phyloP scores from a whole-genome alignment of 2,329 filamentous ascomycete genomes.

The Fusarium sp. region DNA sequence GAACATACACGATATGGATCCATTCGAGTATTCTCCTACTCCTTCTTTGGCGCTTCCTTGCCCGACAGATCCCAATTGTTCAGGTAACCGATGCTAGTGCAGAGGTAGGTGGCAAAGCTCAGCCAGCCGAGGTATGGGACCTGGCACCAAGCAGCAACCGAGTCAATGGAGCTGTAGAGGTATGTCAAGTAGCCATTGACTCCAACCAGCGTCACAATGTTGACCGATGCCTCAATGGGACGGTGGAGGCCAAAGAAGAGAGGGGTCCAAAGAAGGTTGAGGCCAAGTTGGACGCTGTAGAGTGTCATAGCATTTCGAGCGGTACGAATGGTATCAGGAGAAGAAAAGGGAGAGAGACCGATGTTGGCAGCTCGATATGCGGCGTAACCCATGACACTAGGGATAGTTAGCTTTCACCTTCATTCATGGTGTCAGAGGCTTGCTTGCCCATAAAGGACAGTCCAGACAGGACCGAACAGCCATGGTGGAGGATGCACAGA shows the following conservation, averaged over 20 bases:
- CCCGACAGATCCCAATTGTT: conserved; percentile 69
- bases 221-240: conserved; percentile 75
- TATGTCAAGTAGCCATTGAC: conserved; percentile 77
- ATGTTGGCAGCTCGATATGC: conserved; percentile 76
- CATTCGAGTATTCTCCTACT: conserved; percentile 34
- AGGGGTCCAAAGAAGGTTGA: conserved; percentile 92
- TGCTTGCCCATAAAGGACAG: conserved; percentile 65
- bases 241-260: conserved; percentile 84
- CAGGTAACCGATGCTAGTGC: conserved; percentile 70
- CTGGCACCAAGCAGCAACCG: conserved; percentile 74
- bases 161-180: conserved; percentile 77
- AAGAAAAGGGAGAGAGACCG: conserved; percentile 65
- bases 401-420: not conserved
- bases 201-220: conserved; percentile 76
- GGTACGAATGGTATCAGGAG: conserved; percentile 61
- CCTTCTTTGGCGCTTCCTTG: conserved; percentile 37
- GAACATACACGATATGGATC: not conserved
- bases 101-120: conserved; percentile 85
- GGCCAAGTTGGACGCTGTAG: conserved; percentile 83
- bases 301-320: conserved; percentile 76
- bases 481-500: conserved; percentile 66
- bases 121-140: conserved; percentile 87
- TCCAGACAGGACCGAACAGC: conserved; percentile 72
- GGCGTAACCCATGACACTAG: conserved; percentile 81
- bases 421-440: not conserved